Evolutionary conservation across 2,329 filamentous ascomycete species (phyloP).

Genomic region (Raffaelea ambrosiae): DNA sequence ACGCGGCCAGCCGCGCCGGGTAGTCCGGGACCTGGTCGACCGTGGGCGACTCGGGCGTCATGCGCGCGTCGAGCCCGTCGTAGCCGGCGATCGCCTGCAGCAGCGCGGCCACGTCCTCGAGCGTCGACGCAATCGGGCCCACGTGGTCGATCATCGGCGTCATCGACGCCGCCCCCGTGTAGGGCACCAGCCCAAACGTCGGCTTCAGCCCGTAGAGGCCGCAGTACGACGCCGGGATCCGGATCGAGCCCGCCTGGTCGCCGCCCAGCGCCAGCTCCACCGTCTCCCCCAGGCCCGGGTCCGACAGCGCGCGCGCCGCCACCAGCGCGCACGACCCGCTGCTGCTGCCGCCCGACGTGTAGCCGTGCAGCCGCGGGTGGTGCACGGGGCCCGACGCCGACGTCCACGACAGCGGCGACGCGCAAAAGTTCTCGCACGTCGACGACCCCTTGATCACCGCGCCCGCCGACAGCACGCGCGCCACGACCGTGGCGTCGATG

Average conservation of each 20-base stretch:
- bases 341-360: constrained; percentile 70
- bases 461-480: constrained; percentile 46
- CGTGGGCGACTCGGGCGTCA: constrained; percentile 31
- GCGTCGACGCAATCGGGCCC: constrained; percentile 32
- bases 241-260: constrained; percentile 66
- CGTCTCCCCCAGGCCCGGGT: constrained; percentile 35
- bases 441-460: constrained; percentile 62
- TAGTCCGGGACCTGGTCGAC: constrained; percentile 23
- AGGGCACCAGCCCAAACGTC: constrained; percentile 39
- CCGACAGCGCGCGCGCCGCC: constrained; percentile 32
- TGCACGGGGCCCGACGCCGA: constrained; percentile 64
- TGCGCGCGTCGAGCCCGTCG: constrained; percentile 37
- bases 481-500: constrained; percentile 35
- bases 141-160: constrained; percentile 35
- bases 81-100: constrained; percentile 33
- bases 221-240: constrained; percentile 41
- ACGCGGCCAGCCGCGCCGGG: constrained; percentile 16
- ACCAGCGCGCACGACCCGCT: constrained; percentile 52
- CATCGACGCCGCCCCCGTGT: constrained; percentile 34
- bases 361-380: constrained; percentile 63
- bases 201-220: constrained; percentile 37
- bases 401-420: constrained; percentile 46
- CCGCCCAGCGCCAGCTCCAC: constrained; percentile 41
- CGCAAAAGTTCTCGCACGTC: constrained; percentile 63
- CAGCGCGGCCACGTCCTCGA: constrained; percentile 32